A percentile compares a stretch with the other conserved stretches of the same genome.
Conservation (phyloP, 1,284 basidiomycete genomes). For the Fomitiporia mediterranea region DNA sequence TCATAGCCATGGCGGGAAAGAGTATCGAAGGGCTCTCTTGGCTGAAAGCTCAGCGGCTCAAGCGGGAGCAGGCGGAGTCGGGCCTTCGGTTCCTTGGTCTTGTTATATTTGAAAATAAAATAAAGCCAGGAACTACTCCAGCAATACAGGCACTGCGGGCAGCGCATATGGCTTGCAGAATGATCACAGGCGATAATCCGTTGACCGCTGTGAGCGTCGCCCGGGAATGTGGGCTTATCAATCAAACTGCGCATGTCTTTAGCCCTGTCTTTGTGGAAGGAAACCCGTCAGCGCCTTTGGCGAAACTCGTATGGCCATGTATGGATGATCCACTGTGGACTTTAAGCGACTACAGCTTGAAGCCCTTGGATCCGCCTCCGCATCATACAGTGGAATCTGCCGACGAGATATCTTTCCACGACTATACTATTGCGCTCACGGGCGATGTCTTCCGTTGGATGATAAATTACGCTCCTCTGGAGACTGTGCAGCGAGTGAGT, state of each 20-base stretch:
- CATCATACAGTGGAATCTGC: slow-evolving; percentile 58
- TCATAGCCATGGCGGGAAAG: slow-evolving; percentile 98
- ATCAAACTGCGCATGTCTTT: slow-evolving; percentile 90
- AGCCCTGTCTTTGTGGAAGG: slow-evolving; percentile 80
- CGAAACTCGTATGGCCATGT: slow-evolving; percentile 85
- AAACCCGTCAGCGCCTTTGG: slow-evolving; percentile 52
- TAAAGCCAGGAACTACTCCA: slow-evolving; percentile 90
- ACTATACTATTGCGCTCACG: slow-evolving; percentile 90
- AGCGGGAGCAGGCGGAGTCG: slow-evolving; percentile 92
- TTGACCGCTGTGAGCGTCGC: slow-evolving; percentile 97
- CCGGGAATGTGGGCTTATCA: slow-evolving; percentile 89
- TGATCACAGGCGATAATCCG: slow-evolving; percentile 99
- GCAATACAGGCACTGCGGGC: slow-evolving; percentile 86
- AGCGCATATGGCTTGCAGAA: slow-evolving; percentile 91
- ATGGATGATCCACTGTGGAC: slow-evolving; percentile 88
- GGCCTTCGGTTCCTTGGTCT: slow-evolving; percentile 90
- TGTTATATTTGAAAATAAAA: slow-evolving; percentile 98
- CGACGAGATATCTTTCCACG: slow-evolving; percentile 71
- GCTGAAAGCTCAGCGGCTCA: slow-evolving; percentile 97
- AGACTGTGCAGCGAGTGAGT: slow-evolving; percentile 86
- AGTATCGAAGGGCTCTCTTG: slow-evolving; percentile 91
- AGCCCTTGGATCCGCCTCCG: slow-evolving; percentile 64
- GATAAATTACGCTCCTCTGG: slow-evolving; percentile 90
- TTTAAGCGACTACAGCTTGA: slow-evolving; percentile 86
- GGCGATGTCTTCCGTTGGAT: slow-evolving; percentile 99